phyloP scores from a whole-genome alignment of 2,329 filamentous ascomycete species.

The Cercospora citrullina region DNA sequence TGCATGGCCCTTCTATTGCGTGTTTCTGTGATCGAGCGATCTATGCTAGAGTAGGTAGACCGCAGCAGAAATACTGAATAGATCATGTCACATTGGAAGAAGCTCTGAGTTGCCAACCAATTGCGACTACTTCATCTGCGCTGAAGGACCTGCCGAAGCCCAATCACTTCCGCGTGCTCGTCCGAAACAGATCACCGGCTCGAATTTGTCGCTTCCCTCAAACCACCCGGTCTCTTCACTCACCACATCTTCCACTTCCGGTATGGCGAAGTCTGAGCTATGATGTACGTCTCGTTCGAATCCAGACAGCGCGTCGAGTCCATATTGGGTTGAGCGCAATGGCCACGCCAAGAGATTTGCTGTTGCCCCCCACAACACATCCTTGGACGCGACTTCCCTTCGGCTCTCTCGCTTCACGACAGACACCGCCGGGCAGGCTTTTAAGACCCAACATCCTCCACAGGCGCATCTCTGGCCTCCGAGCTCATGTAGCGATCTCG shows the following conservation, averaged over 20 bases:
- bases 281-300: not conserved
- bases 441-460: slow-evolving; percentile 16
- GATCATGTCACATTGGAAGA: not conserved
- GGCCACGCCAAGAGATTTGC: not conserved
- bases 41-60: not conserved
- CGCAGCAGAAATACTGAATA: not conserved
- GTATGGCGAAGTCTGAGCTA: not conserved
- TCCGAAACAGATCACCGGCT: not conserved
- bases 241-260: not conserved
- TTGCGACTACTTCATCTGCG: not conserved
- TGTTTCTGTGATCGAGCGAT: not conserved
- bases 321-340: not conserved
- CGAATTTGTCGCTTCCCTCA: not conserved
- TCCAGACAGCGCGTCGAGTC: not conserved
- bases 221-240: not conserved
- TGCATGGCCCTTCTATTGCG: not conserved
- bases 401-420: not conserved
- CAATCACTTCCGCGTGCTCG: not conserved
- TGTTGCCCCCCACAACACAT: slow-evolving; percentile 6
- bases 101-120: not conserved
- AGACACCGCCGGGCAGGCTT: slow-evolving; percentile 4
- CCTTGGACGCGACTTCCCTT: slow-evolving; percentile 12
- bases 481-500: slow-evolving; percentile 35
- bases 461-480: slow-evolving; percentile 5
- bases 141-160: not conserved